A percentile compares a stretch with the other conserved stretches of the same genome.
These are phyloP conservation scores for Termitomyces sp. DNA, from an alignment of 768 basidiomycete species.

Conservation along the genomic window DNA sequence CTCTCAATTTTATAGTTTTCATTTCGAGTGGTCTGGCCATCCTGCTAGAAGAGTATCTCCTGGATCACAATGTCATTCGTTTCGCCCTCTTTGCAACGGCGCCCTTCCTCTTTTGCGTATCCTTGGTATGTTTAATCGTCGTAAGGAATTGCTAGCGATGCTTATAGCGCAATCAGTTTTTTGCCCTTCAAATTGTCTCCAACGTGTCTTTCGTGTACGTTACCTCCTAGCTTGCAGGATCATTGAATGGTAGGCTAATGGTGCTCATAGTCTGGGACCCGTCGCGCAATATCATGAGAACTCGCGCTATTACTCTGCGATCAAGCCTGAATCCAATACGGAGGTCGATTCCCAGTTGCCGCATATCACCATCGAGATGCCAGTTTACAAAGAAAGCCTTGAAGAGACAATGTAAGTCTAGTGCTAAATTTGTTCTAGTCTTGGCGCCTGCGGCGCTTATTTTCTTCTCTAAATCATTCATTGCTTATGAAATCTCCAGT, in stretches of 20 bases:
- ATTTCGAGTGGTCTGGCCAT: constrained; percentile 53
- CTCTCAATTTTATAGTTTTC: constrained; percentile 44
- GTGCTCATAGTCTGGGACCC: constrained; percentile 55
- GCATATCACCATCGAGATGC: constrained; percentile 76
- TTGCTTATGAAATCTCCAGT: constrained; percentile 28
- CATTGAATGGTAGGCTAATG: background rate
- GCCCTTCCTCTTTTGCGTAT: constrained; percentile 73
- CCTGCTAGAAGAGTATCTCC: constrained; percentile 58
- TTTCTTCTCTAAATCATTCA: constrained; percentile 7
- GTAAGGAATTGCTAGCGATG: background rate
- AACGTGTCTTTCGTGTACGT: constrained; percentile 61
- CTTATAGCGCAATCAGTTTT: constrained; percentile 46
- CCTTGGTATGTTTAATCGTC: constrained; percentile 43
- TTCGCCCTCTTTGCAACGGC: constrained; percentile 61
- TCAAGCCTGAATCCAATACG: constrained; percentile 53
- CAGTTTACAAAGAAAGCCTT: constrained; percentile 84
- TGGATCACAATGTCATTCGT: constrained; percentile 58
- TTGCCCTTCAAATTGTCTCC: constrained; percentile 62
- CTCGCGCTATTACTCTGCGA: constrained; percentile 76
- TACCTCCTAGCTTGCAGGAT: background rate
- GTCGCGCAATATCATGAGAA: constrained; percentile 85
- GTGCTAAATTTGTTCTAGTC: background rate
- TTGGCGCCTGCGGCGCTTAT: background rate
- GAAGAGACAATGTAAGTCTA: constrained; percentile 74
- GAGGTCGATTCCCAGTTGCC: constrained; percentile 61